A percentile compares a stretch with the other conserved stretches of the same genome.
Evolutionary conservation across 164 flowering plant species (phyloP).

Genomic region (Chimonanthus praecox): DNA sequence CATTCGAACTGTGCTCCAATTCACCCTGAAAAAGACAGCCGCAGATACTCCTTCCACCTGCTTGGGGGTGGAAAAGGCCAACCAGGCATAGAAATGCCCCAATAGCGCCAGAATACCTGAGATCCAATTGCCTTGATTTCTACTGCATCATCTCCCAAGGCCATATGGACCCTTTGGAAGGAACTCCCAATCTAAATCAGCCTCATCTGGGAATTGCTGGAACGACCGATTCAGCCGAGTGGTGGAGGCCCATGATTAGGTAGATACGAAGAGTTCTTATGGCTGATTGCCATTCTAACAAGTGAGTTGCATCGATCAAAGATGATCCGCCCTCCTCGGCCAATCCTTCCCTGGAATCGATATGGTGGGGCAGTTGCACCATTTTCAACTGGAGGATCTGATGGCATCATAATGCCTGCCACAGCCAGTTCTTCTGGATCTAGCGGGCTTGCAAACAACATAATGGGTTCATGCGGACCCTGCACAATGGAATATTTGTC

Average conservation of each 20-base stretch:
- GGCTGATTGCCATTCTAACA: constrained; percentile 40
- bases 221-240: constrained; percentile 19
- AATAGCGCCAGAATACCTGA: neutral
- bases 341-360: constrained; percentile 72
- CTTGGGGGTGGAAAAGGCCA: neutral
- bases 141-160: constrained; percentile 1
- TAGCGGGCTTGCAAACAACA: constrained; percentile 77
- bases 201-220: neutral
- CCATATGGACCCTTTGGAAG: neutral
- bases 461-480: constrained; percentile 86
- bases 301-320: constrained; percentile 94
- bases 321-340: constrained; percentile 88
- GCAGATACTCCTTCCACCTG: constrained; percentile 4
- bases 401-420: constrained; percentile 69
- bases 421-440: constrained; percentile 73
- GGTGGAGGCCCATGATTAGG: constrained; percentile 31
- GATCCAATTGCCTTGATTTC: constrained; percentile 1
- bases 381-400: constrained; percentile 35
- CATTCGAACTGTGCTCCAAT: constrained; percentile 8
- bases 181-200: neutral
- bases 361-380: constrained; percentile 28
- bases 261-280: constrained; percentile 40
- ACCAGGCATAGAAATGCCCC: constrained; percentile 2
- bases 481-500: constrained; percentile 26
- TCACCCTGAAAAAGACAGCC: neutral